Base-by-base conservation (phyloP, 2,329 filamentous ascomycete species). In the Piedraia hortae region DNA sequence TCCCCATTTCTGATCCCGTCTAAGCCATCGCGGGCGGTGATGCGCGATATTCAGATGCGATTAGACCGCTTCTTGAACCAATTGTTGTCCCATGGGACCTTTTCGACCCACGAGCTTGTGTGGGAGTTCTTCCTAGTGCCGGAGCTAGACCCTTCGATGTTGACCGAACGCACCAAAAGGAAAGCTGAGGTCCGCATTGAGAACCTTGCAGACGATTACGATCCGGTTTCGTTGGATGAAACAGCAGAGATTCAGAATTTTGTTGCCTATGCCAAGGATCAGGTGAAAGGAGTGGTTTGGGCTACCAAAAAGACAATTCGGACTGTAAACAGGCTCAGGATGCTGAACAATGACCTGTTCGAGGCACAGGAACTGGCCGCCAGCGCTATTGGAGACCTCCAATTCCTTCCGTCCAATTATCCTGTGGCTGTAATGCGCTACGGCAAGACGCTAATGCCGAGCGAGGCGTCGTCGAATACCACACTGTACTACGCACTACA, bases 101-200 rank as follows among this genome's bases (percentile, higher is more conserved):
- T 97, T 40, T 62, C 77, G 1, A 90, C 75, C 1, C 88, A 97
- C 39, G 85, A 97, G 48, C 77, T 93, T 59, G 58, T 97, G 2
- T 97, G 85, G 88, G 85, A 97, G 37, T 97, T 97, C 48, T 90
- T 97, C 46, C 58, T 97, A 1, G 80, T 97, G 7, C 85, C 85
- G 1, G 85, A 97, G 34, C 63, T 97, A 21, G 75, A 90, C 40
- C 60, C 74, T 0, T 66, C 77, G 10, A 77, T 80, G 62, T 82
- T 93, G 57, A 70, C 74, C 23, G 70, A 89, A 42, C 64, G 85
- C 21, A 89, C 74, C 30, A 65, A 66, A 24, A 63, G 78, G 29
- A 97, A 97, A 46, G 73, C 77, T 3, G 70, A 80, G 41, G 64
- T 70, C 0, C 61, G 82, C 13, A 54, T 62, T 3, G 85, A 97